Evolutionary conservation across 305 asterid species (phyloP), one percentile per base, ranked within the genome.

Genomic region (Lippia alba): DNA sequence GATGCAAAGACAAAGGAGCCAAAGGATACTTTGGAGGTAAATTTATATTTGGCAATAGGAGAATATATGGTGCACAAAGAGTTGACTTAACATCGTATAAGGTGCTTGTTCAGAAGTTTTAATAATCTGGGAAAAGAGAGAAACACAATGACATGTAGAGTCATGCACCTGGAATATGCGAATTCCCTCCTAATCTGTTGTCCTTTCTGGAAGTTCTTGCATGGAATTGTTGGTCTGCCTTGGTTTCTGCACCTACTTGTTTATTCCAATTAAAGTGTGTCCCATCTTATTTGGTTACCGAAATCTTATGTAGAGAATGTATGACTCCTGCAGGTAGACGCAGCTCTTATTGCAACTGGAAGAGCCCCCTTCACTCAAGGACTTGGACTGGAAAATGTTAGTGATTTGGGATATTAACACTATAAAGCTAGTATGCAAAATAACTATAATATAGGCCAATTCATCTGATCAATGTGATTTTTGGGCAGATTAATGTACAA

Each of bases 271-370:
- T 51, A 10, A 49, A n/a, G 24, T 75, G 54, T 64, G 33, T 56
- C 66, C 66, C 49, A 66, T 66, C 73, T 69, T 39, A 14, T 69
- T 75, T 64, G 34, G 59, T 60, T 51, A 51, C 67, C 66, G 67
- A 44, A 36, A 40, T 14, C 51, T 48, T 15, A 12, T 41, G 50
- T 67, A 63, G 50, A 64, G 69, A 44, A 66, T 79, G 74, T 33
- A 74, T 77, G 79, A 34, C 39, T 63, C 36, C 71, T 75, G 76
- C 94, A 94, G 98, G 97, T 94, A 54, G 98, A 94, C 86, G 97
- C 97, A 41, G 96, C 97, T 62, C 94, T 94, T 68, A 94, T 94
- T 83, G 97, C 98, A 58, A 94, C 98, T 3, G 97, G 98, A 79
- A 89, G 97, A 80, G 92, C 96, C 70, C 98, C 98, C 61, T 94